Conservation (phyloP, 306 rosid species). For the Mimosa bimucronata region DNA sequence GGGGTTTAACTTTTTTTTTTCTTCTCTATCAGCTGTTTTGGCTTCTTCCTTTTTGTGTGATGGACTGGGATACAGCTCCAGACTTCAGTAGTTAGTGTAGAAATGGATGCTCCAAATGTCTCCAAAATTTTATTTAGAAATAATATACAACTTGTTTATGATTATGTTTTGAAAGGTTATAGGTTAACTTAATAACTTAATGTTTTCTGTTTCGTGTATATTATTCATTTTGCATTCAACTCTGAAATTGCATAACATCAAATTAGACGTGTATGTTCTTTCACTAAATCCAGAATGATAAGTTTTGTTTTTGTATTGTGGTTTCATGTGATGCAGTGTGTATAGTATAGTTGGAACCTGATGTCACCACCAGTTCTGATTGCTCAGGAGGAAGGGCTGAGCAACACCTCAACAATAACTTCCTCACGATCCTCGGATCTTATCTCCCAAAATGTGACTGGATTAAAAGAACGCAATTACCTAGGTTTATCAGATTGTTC, state of each 20-base stretch:
- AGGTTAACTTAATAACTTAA: neutral
- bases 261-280: neutral
- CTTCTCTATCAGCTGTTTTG: neutral
- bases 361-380: constrained; percentile 79
- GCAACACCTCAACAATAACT: constrained; percentile 50
- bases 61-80: neutral
- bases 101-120: neutral
- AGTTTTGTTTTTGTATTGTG: neutral
- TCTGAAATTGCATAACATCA: neutral
- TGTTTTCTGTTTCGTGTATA: neutral
- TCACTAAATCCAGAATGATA: neutral
- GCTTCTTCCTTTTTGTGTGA: neutral
- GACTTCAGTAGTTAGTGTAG: neutral
- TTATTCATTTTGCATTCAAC: constrained; percentile 1
- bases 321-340: constrained; percentile 32
- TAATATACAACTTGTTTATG: neutral
- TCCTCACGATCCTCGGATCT: constrained; percentile 62
- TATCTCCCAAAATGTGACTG: constrained; percentile 60
- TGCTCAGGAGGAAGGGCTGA: constrained; percentile 71
- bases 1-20: neutral
- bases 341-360: constrained; percentile 35
- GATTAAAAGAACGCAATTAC: constrained; percentile 83
- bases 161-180: neutral
- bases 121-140: neutral
- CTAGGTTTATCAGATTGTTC: constrained; percentile 89